A percentile compares a stretch with the other conserved stretches of the same genome.
Evolutionary conservation across 352 stramenopile species (phyloP).

Genomic region (Plasmopara halstedii): DNA sequence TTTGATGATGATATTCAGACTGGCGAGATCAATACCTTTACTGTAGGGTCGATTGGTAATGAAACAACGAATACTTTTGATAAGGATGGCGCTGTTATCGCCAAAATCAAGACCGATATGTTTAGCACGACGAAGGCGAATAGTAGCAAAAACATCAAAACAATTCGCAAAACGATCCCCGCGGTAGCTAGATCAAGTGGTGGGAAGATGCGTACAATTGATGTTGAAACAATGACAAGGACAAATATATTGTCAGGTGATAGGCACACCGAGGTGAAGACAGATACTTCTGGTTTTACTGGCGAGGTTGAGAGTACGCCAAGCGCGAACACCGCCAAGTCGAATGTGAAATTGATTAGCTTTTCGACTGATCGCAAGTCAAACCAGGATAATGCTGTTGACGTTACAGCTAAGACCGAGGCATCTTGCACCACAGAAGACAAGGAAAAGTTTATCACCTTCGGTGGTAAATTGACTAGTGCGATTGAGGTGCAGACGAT

Average conservation of each 20-base stretch:
- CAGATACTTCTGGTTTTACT: slow-evolving; percentile 7
- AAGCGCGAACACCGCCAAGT: neutral
- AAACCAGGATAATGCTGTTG: slow-evolving; percentile 7
- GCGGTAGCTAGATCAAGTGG: slow-evolving; percentile 14
- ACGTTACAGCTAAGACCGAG: slow-evolving; percentile 2
- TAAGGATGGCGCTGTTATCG: slow-evolving; percentile 10
- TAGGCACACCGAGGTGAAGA: slow-evolving; percentile 15
- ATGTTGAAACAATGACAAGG: slow-evolving; percentile 20
- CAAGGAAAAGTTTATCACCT: slow-evolving; percentile 11
- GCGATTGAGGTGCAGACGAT: slow-evolving; percentile 17
- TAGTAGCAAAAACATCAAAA: slow-evolving; percentile 22
- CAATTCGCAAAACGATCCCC: slow-evolving; percentile 21
- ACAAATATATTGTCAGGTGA: slow-evolving; percentile 14
- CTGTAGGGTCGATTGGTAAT: neutral
- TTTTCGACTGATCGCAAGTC: slow-evolving; percentile 9
- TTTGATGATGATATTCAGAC: neutral
- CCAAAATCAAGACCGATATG: slow-evolving; percentile 21
- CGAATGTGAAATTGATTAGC: slow-evolving; percentile 11
- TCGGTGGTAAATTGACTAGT: slow-evolving; percentile 11
- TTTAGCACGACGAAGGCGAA: slow-evolving; percentile 14
- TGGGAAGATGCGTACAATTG: slow-evolving; percentile 17
- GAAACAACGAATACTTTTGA: slow-evolving; percentile 12
- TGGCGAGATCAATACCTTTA: neutral
- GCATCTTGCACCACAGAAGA: slow-evolving; percentile 8
- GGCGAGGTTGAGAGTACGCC: neutral